Evolutionary conservation across 345 rosid genomes (phyloP), one percentile per base, ranked within the genome.

Genomic region (Murraya koenigii): DNA sequence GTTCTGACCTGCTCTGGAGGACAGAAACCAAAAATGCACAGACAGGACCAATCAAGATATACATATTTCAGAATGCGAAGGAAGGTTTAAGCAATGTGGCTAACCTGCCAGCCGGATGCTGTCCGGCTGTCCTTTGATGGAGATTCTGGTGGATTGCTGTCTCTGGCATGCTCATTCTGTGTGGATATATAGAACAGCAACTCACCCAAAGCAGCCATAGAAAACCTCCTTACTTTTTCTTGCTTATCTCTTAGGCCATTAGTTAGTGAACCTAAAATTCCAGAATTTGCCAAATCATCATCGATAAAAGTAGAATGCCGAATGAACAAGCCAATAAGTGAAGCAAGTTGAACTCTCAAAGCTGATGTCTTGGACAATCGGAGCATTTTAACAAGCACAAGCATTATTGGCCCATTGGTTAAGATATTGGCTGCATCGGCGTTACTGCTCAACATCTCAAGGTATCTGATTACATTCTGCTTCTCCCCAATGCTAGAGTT

Each of bases 141-240:
- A 78, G 97, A 91, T 84, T 96, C 98, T 41, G 79, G 77, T 33
- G 90, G 94, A 83, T 83, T 86, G 72, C 72, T 88, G 59, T 89
- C 95, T 80, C 81, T 89, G 62, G 17, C 83, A 39, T 92, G 92
- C 77, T 96, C 98, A 80, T 85, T 94, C 84, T 91, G 99, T 23
- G 99, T 92, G 81, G 99, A 94, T 76, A 96, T 88, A 82, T 96
- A 96, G 87, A 94, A 96, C 75, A 96, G 82, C 88, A 96, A 79
- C 85, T 96, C 99, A 66, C 99, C 99, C 80, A 96, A 84, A 84
- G 99, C 97, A 58, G 97, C 99, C 99, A 96, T 92, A 23, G 92
- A 92, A 79, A 96, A 94, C 82, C 98, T 87, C 83, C 99, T 88
- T 61, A 94, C 94, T 83, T 94, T 96, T 81, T 96, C 99, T 83